phyloP scores from a whole-genome alignment of 129 eudicot genomes.

The Arctium lappa region DNA sequence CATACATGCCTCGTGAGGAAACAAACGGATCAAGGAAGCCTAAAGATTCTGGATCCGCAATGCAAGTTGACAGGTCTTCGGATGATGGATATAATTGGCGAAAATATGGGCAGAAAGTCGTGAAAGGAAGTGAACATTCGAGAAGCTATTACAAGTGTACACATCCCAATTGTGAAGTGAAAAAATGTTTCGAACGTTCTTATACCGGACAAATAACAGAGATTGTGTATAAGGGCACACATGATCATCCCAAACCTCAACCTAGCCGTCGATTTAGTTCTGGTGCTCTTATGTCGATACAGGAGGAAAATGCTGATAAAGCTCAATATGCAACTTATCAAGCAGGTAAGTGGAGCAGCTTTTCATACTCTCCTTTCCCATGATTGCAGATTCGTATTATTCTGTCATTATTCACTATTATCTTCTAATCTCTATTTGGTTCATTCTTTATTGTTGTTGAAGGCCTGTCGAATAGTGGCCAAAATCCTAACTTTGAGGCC shows the following conservation, averaged over 20 bases:
- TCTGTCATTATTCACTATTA: neutral
- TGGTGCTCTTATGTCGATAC: conserved; percentile 76
- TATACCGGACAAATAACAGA: conserved; percentile 87
- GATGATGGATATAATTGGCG: conserved; percentile 98
- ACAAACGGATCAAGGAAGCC: conserved; percentile 40
- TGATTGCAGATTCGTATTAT: neutral
- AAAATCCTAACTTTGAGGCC: conserved; percentile 43
- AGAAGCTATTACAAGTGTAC: conserved; percentile 99
- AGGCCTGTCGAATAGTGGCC: conserved; percentile 50
- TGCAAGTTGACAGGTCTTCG: conserved; percentile 67
- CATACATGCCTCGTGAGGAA: conserved; percentile 40
- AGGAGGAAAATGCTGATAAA: conserved; percentile 69
- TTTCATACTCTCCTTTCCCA: conserved; percentile 10
- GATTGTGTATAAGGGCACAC: conserved; percentile 88
- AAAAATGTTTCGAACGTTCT: conserved; percentile 85
- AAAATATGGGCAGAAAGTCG: conserved; percentile 97
- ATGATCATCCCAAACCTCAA: conserved; percentile 98
- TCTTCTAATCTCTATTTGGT: conserved; percentile 16
- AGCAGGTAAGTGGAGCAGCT: conserved; percentile 48
- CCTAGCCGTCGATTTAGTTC: conserved; percentile 81
- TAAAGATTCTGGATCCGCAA: conserved; percentile 50
- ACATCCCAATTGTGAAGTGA: conserved; percentile 93
- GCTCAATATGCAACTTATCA: conserved; percentile 40
- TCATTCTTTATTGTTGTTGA: neutral
- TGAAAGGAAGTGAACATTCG: conserved; percentile 94